Evolutionary conservation across 805 yeast species (phyloP).

Genomic region (Ogataea neopini): DNA sequence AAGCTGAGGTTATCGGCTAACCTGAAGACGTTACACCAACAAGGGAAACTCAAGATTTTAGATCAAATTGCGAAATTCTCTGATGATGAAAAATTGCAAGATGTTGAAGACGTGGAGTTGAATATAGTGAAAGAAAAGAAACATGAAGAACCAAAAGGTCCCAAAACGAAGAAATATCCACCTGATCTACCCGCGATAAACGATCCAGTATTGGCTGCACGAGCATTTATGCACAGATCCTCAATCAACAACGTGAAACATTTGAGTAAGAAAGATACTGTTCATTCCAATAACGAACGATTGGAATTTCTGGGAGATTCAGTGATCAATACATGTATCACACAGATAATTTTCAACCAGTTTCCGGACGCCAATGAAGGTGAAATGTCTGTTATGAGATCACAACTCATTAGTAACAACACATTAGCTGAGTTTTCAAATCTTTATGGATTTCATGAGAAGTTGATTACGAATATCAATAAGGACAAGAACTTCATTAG

Average conservation of each 20-base stretch:
- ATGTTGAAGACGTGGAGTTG: conserved; percentile 18
- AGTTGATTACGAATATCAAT: conserved; percentile 42
- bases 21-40: conserved; percentile 53
- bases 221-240: conserved; percentile 84
- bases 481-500: conserved; percentile 45
- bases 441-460: conserved; percentile 63
- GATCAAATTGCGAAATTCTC: conserved; percentile 52
- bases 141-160: background rate
- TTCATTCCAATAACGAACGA: conserved; percentile 76
- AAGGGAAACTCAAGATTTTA: conserved; percentile 51
- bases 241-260: conserved; percentile 58
- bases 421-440: conserved; percentile 70
- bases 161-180: conserved; percentile 31
- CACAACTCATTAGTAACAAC: conserved; percentile 70
- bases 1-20: conserved; percentile 61
- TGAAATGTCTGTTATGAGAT: conserved; percentile 67
- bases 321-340: conserved; percentile 68
- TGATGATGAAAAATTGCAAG: conserved; percentile 26
- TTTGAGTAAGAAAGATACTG: conserved; percentile 55
- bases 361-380: conserved; percentile 83
- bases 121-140: conserved; percentile 1
- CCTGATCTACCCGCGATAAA: conserved; percentile 73
- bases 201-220: conserved; percentile 56
- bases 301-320: conserved; percentile 92
- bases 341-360: conserved; percentile 61